Evolutionary conservation across 1,139 yeast genomes (phyloP).

Genomic region (Geotrichum citri-aurantii): DNA sequence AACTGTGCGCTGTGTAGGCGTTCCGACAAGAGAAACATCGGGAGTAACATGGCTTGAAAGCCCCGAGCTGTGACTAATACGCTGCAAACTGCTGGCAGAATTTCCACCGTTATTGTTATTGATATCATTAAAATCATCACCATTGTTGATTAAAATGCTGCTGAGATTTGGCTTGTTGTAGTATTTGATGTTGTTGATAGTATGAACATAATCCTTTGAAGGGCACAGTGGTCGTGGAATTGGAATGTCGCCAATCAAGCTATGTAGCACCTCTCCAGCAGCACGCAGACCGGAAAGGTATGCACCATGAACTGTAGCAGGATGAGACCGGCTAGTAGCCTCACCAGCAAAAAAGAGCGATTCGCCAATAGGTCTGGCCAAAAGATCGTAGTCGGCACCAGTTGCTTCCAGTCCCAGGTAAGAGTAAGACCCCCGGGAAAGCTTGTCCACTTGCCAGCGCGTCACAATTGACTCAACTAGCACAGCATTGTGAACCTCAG

Average conservation of each 20-base stretch:
- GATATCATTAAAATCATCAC: neutral
- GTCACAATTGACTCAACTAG: slow-evolving; percentile 41
- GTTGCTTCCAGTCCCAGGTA: slow-evolving; percentile 42
- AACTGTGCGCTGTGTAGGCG: slow-evolving; percentile 5
- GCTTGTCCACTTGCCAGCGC: slow-evolving; percentile 42
- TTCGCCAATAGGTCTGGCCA: slow-evolving; percentile 39
- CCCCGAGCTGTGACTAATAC: neutral
- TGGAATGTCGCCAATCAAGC: slow-evolving; percentile 39
- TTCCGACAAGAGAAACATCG: slow-evolving; percentile 9
- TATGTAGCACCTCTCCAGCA: slow-evolving; percentile 39
- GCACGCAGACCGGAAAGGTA: slow-evolving; percentile 41
- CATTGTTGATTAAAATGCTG: neutral
- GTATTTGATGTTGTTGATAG: neutral
- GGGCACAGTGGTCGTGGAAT: slow-evolving; percentile 39
- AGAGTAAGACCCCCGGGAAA: slow-evolving; percentile 39
- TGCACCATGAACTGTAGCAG: slow-evolving; percentile 45
- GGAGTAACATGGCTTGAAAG: slow-evolving; percentile 14
- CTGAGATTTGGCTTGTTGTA: slow-evolving; percentile 5
- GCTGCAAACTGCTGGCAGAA: slow-evolving; percentile 2
- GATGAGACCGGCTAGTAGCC: slow-evolving; percentile 41
- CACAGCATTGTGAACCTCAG: slow-evolving; percentile 23
- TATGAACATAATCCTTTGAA: slow-evolving; percentile 22
- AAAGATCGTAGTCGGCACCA: slow-evolving; percentile 40
- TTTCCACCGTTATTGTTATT: neutral
- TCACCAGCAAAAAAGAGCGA: slow-evolving; percentile 43